Evolutionary conservation across 176 grass and related monocot genomes (phyloP).

Genomic region (Carex parvula): DNA sequence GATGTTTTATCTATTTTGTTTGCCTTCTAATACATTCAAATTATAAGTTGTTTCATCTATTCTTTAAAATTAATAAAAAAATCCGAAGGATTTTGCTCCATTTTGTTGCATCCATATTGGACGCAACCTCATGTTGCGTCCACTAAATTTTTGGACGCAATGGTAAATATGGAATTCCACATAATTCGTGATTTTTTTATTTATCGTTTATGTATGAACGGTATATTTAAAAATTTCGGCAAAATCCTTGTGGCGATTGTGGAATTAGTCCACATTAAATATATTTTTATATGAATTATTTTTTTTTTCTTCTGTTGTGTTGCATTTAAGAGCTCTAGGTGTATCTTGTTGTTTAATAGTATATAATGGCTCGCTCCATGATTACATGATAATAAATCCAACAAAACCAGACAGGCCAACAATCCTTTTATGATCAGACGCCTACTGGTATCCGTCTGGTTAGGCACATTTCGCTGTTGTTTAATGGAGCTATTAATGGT

Average conservation of each 20-base stretch:
- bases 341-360: background rate
- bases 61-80: too few species aligned
- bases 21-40: too few species aligned
- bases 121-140: too few species aligned
- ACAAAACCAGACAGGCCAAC: constrained; percentile 5
- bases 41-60: too few species aligned
- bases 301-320: background rate
- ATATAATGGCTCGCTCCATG: background rate
- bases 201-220: too few species aligned
- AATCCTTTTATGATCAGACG: constrained; percentile 14
- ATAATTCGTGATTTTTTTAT: background rate
- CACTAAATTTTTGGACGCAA: too few species aligned
- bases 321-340: background rate
- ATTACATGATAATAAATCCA: background rate
- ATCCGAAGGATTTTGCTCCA: too few species aligned
- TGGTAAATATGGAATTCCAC: too few species aligned
- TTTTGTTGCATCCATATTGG: too few species aligned
- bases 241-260: background rate
- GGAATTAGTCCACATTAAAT: background rate
- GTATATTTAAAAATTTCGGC: too few species aligned
- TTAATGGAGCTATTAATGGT: constrained; percentile 11
- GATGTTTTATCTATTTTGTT: too few species aligned
- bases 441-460: constrained; percentile 3
- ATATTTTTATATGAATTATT: background rate
- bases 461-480: constrained; percentile 2